Percentiles rank a stretch among this genome's conserved stretches.
Evolutionary conservation across 257 asterid species (phyloP).

Genomic region (Fraxinus excelsior): DNA sequence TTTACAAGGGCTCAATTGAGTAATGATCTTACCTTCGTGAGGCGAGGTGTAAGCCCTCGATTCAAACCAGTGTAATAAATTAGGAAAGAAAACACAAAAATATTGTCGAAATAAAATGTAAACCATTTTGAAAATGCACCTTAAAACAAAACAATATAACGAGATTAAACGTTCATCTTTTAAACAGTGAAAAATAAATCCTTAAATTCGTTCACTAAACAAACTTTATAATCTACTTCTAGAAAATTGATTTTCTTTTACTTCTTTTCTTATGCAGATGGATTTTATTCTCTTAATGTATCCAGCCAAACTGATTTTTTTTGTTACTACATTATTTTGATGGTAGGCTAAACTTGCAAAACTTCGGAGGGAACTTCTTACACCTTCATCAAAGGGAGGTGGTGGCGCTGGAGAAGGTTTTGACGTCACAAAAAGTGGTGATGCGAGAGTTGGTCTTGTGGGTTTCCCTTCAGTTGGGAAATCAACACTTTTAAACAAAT

Average conservation of each 20-base stretch:
- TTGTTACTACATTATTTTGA: slow-evolving; percentile 18
- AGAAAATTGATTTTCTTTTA: background rate
- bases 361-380: slow-evolving; percentile 90
- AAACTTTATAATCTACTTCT: background rate
- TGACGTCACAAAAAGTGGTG: slow-evolving; percentile 99
- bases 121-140: background rate
- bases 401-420: slow-evolving; percentile 99
- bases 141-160: background rate
- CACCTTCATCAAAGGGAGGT: slow-evolving; percentile 92
- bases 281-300: slow-evolving; percentile 1
- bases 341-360: slow-evolving; percentile 93
- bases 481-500: slow-evolving; percentile 88
- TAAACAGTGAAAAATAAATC: background rate
- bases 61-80: background rate
- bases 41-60: background rate
- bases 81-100: background rate
- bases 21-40: background rate
- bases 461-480: slow-evolving; percentile 99
- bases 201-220: background rate
- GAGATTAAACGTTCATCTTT: background rate
- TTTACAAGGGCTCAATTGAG: background rate
- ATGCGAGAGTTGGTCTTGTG: slow-evolving; percentile 94
- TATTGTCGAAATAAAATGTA: background rate
- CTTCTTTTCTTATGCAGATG: background rate
- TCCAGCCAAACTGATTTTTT: background rate